Evolutionary conservation across 2,329 filamentous ascomycete genomes (phyloP).

Genomic region (Ambrosiella xylebori): DNA sequence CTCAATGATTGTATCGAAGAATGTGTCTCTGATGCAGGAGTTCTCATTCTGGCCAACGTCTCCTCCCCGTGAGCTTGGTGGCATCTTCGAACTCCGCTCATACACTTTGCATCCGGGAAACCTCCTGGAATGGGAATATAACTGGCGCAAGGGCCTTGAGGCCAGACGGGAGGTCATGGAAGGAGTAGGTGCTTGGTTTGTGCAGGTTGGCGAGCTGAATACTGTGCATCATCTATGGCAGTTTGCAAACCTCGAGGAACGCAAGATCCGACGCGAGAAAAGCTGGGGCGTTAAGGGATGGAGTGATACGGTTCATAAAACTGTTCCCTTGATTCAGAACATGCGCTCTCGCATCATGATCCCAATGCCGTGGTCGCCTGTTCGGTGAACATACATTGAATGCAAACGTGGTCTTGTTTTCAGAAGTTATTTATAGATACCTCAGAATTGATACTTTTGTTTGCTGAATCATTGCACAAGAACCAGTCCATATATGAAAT

Average conservation of each 20-base stretch:
- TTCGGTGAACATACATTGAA: constrained; percentile 38
- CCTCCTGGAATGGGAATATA: constrained; percentile 93
- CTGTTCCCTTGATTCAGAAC: constrained; percentile 83
- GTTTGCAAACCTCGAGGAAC: constrained; percentile 90
- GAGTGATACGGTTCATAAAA: constrained; percentile 97
- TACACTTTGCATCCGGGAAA: constrained; percentile 95
- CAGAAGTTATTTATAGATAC: not conserved
- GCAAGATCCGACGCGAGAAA: constrained; percentile 75
- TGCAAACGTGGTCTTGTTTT: not conserved
- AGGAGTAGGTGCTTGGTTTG: constrained; percentile 94
- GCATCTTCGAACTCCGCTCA: constrained; percentile 86
- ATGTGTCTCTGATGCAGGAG: constrained; percentile 91
- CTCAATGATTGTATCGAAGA: constrained; percentile 67
- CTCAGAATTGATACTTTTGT: too few relatives aligned
- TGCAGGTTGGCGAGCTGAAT: constrained; percentile 93
- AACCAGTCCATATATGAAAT: too few relatives aligned
- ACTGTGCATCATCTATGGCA: constrained; percentile 98
- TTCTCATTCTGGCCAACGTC: constrained; percentile 99
- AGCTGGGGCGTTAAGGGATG: constrained; percentile 92
- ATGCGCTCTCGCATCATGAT: constrained; percentile 93
- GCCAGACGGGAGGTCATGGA: constrained; percentile 95
- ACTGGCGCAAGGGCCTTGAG: constrained; percentile 85
- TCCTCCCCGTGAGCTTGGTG: constrained; percentile 72
- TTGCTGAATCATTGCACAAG: too few relatives aligned
- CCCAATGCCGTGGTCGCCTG: constrained; percentile 91